These are phyloP conservation scores for Epichloe bromicola DNA, from an alignment of 2,329 filamentous ascomycete species.

Conservation along the genomic window DNA sequence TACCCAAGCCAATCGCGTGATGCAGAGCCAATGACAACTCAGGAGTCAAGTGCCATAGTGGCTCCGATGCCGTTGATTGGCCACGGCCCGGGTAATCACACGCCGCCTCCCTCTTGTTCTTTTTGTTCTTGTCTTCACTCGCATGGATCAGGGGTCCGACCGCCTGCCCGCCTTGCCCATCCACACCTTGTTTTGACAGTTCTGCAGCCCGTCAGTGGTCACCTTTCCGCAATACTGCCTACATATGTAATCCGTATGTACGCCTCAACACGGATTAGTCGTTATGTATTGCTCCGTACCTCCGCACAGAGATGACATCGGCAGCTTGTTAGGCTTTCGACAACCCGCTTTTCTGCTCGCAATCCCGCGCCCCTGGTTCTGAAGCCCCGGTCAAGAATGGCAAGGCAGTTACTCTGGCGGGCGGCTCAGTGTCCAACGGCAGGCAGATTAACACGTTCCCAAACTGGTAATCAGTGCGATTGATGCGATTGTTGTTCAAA, in stretches of 20 bases:
- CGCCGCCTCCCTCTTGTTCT: background rate
- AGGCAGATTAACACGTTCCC: background rate
- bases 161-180: background rate
- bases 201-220: background rate
- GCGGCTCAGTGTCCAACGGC: background rate
- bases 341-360: too few species aligned
- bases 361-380: too few species aligned
- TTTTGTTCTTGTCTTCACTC: too few species aligned
- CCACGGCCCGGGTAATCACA: background rate
- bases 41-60: background rate
- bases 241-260: too few species aligned
- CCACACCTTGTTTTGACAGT: background rate
- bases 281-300: too few species aligned
- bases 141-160: background rate
- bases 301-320: too few species aligned
- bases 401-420: background rate
- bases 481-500: constrained; percentile 4
- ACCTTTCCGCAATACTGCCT: too few species aligned
- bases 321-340: too few species aligned
- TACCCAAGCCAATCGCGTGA: background rate
- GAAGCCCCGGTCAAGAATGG: too few species aligned
- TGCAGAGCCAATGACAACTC: background rate
- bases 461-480: constrained; percentile 6
- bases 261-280: too few species aligned
- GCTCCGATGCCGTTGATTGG: background rate